Base-by-base conservation (phyloP, 73 alveolate genomes). In the Strombidium stylifer region DNA sequence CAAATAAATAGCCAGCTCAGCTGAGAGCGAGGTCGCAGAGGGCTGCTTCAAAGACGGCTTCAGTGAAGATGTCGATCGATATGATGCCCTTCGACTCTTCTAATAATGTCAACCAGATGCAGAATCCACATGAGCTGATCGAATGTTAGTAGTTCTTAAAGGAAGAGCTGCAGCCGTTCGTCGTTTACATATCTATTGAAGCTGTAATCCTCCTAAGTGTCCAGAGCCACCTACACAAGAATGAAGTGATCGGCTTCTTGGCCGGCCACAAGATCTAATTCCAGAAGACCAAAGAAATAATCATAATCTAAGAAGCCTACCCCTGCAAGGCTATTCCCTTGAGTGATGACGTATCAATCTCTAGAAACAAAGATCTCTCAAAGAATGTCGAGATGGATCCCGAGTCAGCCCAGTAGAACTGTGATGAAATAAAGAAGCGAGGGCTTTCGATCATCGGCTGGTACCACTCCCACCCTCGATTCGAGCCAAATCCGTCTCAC, bases 381-480 rank as follows among this genome's bases (percentile, higher is more conserved):
- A 30, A 35, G 21, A 59, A 53, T 32, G 87, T 74, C 1, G 87
- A 74, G 68, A 64, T 74, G 81, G 46, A 37, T 51, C 87, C 87
- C 3, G 80, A 62, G 19, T 46, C 68, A 19, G 46, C 87, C 2
- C 35, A 23, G 25, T 26, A 15, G 0, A 49, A 30, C 26, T 4
- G 37, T 19, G 37, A 62, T 12, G 39, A 60, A 24, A 57, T 61
- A 1, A 67, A 74, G 37, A 3, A 36, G 5, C n/a, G 58, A 37
- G 59, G 68, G 32, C 56, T 64, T 18, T 4, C 54, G 2, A n/a
- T 62, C 1, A 41, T 70, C 2, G 87, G 87, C 6, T 74, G 87
- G 87, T 74, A 74, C 28, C 87, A 74, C 58, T 49, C 74, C 34
- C 87, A 74, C 39, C 87, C 87, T 2, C 28, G 45, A 16, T 74